These are phyloP conservation scores for Xylaria multiplex DNA, from an alignment of 2,329 filamentous ascomycete genomes.

Conservation along the genomic window DNA sequence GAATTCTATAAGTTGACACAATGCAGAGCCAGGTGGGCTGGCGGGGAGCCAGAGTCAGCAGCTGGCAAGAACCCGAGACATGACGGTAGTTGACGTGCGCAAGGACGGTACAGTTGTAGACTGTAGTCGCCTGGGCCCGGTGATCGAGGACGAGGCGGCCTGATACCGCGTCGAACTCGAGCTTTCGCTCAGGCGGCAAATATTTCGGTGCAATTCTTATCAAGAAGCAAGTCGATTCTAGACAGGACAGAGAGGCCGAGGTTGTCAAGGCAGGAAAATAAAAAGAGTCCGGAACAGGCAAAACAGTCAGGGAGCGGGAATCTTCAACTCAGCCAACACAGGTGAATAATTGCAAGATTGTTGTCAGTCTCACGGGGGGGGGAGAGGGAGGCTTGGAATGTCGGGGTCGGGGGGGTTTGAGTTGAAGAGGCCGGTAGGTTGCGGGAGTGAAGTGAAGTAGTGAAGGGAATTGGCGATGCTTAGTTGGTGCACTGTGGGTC, in stretches of 20 bases:
- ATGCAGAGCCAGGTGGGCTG: constrained; percentile 51
- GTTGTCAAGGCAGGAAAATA: constrained; percentile 19
- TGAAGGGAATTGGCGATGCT: constrained; percentile 33
- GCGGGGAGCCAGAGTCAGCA: constrained; percentile 54
- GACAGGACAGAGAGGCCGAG: constrained; percentile 36
- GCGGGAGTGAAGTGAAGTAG: constrained; percentile 30
- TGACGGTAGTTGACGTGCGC: constrained; percentile 49
- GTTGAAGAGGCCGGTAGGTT: constrained; percentile 29
- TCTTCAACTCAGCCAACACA: constrained; percentile 15
- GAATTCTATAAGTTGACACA: constrained; percentile 41
- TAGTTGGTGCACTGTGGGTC: constrained; percentile 28
- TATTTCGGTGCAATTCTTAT: constrained; percentile 25
- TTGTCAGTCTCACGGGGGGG: constrained; percentile 21
- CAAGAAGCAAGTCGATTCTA: constrained; percentile 21
- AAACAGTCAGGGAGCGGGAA: constrained; percentile 10
- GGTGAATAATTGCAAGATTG: constrained; percentile 11
- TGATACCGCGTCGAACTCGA: constrained; percentile 34
- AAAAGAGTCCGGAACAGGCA: not conserved
- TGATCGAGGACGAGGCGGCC: constrained; percentile 42
- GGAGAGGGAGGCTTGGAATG: constrained; percentile 9
- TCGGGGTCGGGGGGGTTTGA: constrained; percentile 11
- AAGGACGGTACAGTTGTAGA: constrained; percentile 28
- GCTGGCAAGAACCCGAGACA: constrained; percentile 52
- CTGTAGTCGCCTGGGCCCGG: constrained; percentile 40
- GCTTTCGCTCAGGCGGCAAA: constrained; percentile 37